Evolutionary conservation across 2,329 filamentous ascomycete species (phyloP).

Genomic region (Trichoderma koningii): DNA sequence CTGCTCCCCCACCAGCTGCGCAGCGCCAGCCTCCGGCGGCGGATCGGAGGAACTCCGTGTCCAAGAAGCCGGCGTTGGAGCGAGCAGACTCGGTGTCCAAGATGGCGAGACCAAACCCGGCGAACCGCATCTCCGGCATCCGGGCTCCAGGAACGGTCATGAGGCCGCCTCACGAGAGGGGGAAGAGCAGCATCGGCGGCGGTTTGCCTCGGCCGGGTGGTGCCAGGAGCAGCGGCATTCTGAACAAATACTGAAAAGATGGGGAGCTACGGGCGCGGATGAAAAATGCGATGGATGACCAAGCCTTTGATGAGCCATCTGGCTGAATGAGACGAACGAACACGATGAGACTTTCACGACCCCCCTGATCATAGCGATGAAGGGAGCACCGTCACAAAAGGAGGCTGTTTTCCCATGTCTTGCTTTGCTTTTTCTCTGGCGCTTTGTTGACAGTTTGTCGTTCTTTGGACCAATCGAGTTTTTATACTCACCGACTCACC

Average conservation of each 20-base stretch:
- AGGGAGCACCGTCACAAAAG: not conserved
- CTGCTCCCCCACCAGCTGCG: conserved; percentile 30
- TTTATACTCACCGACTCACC: not conserved
- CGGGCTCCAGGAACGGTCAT: conserved; percentile 57
- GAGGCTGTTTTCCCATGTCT: not conserved
- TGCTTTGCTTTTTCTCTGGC: not conserved
- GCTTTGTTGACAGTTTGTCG: not conserved
- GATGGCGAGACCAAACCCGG: conserved; percentile 49
- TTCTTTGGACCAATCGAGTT: not conserved
- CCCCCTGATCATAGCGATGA: not conserved
- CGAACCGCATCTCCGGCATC: conserved; percentile 49
- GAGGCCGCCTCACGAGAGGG: conserved; percentile 47
- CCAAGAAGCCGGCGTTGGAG: conserved; percentile 21
- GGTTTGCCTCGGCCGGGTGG: conserved; percentile 53
- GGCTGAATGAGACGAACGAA: not conserved
- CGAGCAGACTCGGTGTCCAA: conserved; percentile 36
- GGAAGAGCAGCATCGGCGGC: conserved; percentile 47
- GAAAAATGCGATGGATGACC: conserved; percentile 26
- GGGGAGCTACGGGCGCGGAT: conserved; percentile 52
- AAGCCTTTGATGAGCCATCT: not conserved
- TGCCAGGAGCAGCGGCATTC: conserved; percentile 65
- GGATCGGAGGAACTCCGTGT: not conserved
- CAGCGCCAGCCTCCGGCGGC: conserved; percentile 26
- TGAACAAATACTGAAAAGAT: conserved; percentile 85
- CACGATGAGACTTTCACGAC: not conserved